Conservation (phyloP, 2,329 filamentous ascomycete species). For the Gaeumannomyces tritici region DNA sequence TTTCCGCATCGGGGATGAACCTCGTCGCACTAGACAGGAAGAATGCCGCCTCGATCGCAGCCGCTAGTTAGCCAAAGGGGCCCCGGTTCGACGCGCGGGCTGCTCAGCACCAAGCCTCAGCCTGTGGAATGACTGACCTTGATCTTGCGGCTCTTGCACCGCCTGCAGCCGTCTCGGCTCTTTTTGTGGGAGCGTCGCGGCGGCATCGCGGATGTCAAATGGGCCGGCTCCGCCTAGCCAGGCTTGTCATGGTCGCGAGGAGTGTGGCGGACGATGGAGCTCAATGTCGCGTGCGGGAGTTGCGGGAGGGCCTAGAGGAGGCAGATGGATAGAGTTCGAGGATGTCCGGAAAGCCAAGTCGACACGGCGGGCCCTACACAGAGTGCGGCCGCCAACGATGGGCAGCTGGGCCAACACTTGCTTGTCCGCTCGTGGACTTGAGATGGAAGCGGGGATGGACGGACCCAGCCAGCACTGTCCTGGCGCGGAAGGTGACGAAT, state of each 20-base stretch:
- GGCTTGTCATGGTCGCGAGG: slow-evolving; percentile 8
- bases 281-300: not conserved
- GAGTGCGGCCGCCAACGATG: not conserved
- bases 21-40: slow-evolving; percentile 47
- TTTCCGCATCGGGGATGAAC: slow-evolving; percentile 56
- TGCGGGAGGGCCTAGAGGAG: not conserved
- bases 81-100: not conserved
- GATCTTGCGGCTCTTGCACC: slow-evolving; percentile 60
- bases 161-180: slow-evolving; percentile 55
- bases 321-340: not conserved
- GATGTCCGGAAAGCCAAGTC: not conserved
- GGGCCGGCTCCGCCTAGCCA: slow-evolving; percentile 6
- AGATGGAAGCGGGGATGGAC: not conserved
- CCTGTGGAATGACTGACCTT: slow-evolving; percentile 38
- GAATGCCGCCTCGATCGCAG: not conserved
- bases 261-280: not conserved
- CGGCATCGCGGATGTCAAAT: slow-evolving; percentile 35
- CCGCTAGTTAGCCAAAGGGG: not conserved
- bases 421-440: not conserved
- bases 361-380: too few relatives aligned
- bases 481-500: not conserved
- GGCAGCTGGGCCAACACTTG: not conserved
- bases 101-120: not conserved
- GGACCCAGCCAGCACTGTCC: not conserved
- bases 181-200: slow-evolving; percentile 61